phyloP scores from a whole-genome alignment of 306 rosid species.

The Arachis hypogaea region DNA sequence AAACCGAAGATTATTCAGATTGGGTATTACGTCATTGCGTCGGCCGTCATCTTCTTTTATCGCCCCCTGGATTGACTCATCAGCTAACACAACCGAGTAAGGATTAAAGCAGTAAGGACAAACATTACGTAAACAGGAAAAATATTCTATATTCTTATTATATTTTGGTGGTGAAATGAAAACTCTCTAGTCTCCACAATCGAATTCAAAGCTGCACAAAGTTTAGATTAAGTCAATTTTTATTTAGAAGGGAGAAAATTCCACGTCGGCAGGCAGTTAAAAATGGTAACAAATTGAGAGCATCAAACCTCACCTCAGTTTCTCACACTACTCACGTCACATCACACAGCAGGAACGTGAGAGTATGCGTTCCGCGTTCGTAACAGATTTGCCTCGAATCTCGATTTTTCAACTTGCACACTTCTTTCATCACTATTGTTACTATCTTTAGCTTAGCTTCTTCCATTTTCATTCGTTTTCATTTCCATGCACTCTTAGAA shows the following conservation, averaged over 20 bases:
- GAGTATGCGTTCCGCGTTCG: conserved; percentile 33
- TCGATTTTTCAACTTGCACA: conserved; percentile 17
- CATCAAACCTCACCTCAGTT: background rate
- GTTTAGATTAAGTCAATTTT: background rate
- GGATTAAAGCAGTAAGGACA: no score
- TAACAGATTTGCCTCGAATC: conserved; percentile 40
- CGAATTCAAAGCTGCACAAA: background rate
- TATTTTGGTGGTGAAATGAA: background rate
- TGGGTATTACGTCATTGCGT: no score
- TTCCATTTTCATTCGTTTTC: conserved; percentile 2
- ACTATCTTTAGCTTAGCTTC: background rate
- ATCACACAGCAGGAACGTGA: background rate
- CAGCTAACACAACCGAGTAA: no score
- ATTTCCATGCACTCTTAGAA: background rate
- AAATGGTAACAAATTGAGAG: background rate
- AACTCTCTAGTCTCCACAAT: background rate
- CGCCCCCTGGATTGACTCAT: background rate
- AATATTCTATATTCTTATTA: background rate
- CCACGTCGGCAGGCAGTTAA: conserved; percentile 3
- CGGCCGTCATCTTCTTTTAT: background rate
- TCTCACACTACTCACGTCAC: background rate
- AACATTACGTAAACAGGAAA: no score
- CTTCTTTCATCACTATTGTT: background rate
- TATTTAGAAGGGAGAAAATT: background rate
- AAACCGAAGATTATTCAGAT: no score